Base-by-base conservation (phyloP, 108 stramenopile species). In the Skeletonema potamos region DNA sequence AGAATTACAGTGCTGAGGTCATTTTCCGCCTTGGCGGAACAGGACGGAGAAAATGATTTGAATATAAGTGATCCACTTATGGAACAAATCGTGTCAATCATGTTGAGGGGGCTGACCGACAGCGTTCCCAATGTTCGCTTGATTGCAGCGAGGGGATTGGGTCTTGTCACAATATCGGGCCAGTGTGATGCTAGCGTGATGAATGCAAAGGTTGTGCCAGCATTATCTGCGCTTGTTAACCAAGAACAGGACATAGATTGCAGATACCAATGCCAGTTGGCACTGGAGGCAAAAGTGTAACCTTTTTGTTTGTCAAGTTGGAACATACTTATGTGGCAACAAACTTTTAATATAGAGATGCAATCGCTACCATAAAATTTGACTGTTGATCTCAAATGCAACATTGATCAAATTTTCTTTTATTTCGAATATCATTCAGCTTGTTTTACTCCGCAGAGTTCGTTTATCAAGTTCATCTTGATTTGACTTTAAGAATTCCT, bases 91-190 rank as follows among this genome's bases (percentile, higher is more conserved):
- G 81, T 83, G 12, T 58, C 74, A 26, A 73, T 85, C 34, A 30
- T 92, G 44, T 56, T 86, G 57, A 85, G 79, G 44, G 92, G 88
- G 39, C 64, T 96, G 32, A 72, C 73, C 27, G 94, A 96, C 68
- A 74, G 77, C 60, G 94, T 96, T 36, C 76, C 92, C 28, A 96
- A 96, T 82, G 94, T 96, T 41, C 78, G 94, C 10, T 90, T 92
- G 89, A 88, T 92, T 58, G 89, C 94, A 32, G 90, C 92, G 5
- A 74, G 84, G 76, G 92, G 92, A 43, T 58, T 96, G 72, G 68
- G 63, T 34, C 28, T 63, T 27, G 65, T 79, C 41, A 48, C 62
- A 43, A 33, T 67, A 51, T 73, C 77, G 4, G 81, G 81, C 26
- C 68, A 71, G 9, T 76, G 70, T 32, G 80, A 81, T 48, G 62